phyloP scores from a whole-genome alignment of 1,284 basidiomycete species.

The Rhodotorula sp. region DNA sequence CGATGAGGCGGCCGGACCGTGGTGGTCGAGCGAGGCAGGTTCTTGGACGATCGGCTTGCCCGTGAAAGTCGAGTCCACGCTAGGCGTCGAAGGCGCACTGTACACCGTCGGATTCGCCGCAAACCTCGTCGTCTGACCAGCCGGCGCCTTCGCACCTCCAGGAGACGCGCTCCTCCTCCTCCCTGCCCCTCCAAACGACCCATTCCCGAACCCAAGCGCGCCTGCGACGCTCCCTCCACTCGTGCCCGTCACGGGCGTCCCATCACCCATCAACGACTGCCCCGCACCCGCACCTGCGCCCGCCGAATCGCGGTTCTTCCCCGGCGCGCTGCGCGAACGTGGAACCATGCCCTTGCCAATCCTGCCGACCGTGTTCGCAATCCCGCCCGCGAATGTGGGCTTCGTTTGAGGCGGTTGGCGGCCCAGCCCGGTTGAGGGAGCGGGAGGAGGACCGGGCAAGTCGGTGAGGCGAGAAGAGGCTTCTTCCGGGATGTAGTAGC shows the following conservation, averaged over 20 bases:
- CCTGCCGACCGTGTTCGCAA: constrained; percentile 6
- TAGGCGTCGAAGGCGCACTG: too few relatives aligned
- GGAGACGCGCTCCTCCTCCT: constrained; percentile 5
- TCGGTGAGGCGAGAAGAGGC: constrained; percentile 3
- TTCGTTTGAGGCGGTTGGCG: constrained; percentile 9
- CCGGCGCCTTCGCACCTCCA: background rate
- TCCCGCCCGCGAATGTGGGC: background rate
- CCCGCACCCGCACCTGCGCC: background rate
- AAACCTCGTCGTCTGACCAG: too few relatives aligned
- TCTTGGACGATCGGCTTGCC: too few relatives aligned
- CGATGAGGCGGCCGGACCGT: too few relatives aligned
- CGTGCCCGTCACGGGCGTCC: background rate
- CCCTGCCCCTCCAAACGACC: constrained; percentile 1
- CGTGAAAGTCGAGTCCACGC: too few relatives aligned
- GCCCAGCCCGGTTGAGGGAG: constrained; percentile 9
- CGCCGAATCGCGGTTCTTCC: constrained; percentile 13
- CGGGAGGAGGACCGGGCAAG: constrained; percentile 13
- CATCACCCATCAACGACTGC: background rate
- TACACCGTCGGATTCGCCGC: too few relatives aligned
- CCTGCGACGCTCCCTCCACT: background rate
- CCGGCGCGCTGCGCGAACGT: constrained; percentile 10
- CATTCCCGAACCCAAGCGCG: constrained; percentile 6
- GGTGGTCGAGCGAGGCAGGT: too few relatives aligned
- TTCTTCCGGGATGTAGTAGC: constrained; percentile 22
- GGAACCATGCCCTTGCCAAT: constrained; percentile 9